A percentile compares a stretch with the other conserved stretches of the same genome.
phyloP scores from a whole-genome alignment of 1,139 yeast genomes.

The Saccharomyces pastorianus region DNA sequence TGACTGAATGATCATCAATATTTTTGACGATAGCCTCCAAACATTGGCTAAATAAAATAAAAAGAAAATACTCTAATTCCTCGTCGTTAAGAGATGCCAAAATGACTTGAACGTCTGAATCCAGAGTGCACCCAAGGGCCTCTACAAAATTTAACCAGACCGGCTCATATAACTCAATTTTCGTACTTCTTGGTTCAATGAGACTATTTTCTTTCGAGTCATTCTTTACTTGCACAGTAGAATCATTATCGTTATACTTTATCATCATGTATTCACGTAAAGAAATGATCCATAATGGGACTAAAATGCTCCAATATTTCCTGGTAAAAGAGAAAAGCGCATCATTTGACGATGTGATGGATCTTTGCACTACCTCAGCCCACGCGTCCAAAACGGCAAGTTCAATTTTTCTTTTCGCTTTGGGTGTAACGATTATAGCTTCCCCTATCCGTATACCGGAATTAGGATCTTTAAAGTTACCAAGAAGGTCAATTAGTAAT shows the following conservation, averaged over 20 bases:
- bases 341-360: conserved; percentile 32
- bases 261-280: conserved; percentile 66
- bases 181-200: conserved; percentile 19
- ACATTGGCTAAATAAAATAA: conserved; percentile 77
- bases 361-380: conserved; percentile 66
- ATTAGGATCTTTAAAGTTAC: conserved; percentile 37
- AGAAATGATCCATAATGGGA: conserved; percentile 72
- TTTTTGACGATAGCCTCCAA: conserved; percentile 57
- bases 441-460: conserved; percentile 35
- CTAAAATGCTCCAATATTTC: conserved; percentile 52
- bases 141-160: conserved; percentile 78
- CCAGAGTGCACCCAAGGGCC: conserved; percentile 63
- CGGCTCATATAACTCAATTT: conserved; percentile 50
- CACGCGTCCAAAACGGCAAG: conserved; percentile 75
- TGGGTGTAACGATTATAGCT: conserved; percentile 33
- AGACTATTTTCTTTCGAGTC: conserved; percentile 16
- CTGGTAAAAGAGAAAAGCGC: conserved; percentile 40
- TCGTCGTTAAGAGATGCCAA: conserved; percentile 35
- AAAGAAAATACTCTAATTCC: conserved; percentile 68
- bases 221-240: conserved; percentile 20
- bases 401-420: conserved; percentile 56
- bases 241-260: conserved; percentile 39
- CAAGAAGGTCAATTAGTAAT: conserved; percentile 59
- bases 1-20: conserved; percentile 17
- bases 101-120: conserved; percentile 40